Conservation (phyloP, 345 rosid species). For the Stellera chamaejasme region DNA sequence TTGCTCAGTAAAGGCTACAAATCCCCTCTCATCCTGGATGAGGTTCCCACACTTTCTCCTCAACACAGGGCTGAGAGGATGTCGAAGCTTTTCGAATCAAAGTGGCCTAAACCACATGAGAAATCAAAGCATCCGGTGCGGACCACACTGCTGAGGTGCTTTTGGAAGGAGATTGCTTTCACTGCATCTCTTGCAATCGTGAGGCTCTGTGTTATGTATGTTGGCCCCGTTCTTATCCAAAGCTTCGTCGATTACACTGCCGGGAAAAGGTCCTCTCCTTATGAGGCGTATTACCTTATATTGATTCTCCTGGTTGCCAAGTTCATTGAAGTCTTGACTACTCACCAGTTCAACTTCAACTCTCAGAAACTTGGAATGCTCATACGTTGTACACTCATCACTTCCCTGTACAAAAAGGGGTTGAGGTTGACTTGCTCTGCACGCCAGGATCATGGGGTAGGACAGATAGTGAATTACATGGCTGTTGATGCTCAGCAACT, state of each 20-base stretch:
- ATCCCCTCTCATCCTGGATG: conserved; percentile 62
- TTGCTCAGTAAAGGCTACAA: conserved; percentile 64
- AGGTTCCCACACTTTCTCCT: conserved; percentile 69
- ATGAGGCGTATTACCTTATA: conserved; percentile 80
- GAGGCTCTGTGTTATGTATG: conserved; percentile 63
- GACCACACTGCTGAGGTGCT: conserved; percentile 60
- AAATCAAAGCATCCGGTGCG: conserved; percentile 55
- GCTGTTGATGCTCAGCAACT: conserved; percentile 97
- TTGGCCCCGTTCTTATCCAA: conserved; percentile 80
- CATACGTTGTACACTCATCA: conserved; percentile 74
- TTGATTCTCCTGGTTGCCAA: conserved; percentile 62
- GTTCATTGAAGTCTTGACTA: conserved; percentile 62
- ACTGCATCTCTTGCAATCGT: conserved; percentile 72
- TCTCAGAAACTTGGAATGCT: conserved; percentile 94
- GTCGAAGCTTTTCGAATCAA: conserved; percentile 46
- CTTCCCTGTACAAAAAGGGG: conserved; percentile 77
- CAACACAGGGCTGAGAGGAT: conserved; percentile 74
- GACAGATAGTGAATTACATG: conserved; percentile 97
- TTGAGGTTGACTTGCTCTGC: conserved; percentile 70
- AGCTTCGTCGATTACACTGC: conserved; percentile 75
- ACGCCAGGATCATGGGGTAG: conserved; percentile 87
- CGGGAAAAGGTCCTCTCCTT: conserved; percentile 63
- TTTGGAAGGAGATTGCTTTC: conserved; percentile 68
- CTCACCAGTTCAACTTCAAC: conserved; percentile 84
- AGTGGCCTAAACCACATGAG: conserved; percentile 76